Conservation (phyloP, 176 grass and related monocot species). For the Carex kokanica region DNA sequence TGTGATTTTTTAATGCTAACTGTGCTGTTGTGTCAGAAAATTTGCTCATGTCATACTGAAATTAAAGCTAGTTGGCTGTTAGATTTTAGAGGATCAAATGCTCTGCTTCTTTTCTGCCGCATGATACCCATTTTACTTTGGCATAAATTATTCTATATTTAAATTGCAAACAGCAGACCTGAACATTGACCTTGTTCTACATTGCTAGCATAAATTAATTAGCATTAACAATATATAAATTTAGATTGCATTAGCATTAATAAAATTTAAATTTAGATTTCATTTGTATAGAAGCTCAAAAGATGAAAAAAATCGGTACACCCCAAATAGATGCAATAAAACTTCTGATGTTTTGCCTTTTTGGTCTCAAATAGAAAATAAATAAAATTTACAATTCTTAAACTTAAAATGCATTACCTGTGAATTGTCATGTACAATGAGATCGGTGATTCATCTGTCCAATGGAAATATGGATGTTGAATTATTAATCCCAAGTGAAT, state of each 20-base stretch:
- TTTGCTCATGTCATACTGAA: not conserved
- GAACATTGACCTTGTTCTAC: not conserved
- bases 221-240: not conserved
- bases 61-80: not conserved
- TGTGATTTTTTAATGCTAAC: not conserved
- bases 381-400: not conserved
- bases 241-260: too few species aligned
- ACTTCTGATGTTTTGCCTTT: not conserved
- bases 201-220: not conserved
- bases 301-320: not conserved
- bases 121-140: not conserved
- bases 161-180: not conserved
- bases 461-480: not conserved
- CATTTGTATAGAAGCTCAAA: too few species aligned
- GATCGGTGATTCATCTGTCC: not conserved
- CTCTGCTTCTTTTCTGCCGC: not conserved
- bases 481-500: not conserved
- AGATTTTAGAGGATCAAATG: not conserved
- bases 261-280: too few species aligned
- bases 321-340: too few species aligned
- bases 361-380: not conserved
- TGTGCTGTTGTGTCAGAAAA: not conserved
- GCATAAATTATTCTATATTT: not conserved
- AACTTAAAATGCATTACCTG: not conserved
- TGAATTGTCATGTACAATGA: not conserved